A percentile compares a stretch with the other conserved stretches of the same genome.
Conservation (phyloP, 306 rosid species). For the Canavalia gladiata region DNA sequence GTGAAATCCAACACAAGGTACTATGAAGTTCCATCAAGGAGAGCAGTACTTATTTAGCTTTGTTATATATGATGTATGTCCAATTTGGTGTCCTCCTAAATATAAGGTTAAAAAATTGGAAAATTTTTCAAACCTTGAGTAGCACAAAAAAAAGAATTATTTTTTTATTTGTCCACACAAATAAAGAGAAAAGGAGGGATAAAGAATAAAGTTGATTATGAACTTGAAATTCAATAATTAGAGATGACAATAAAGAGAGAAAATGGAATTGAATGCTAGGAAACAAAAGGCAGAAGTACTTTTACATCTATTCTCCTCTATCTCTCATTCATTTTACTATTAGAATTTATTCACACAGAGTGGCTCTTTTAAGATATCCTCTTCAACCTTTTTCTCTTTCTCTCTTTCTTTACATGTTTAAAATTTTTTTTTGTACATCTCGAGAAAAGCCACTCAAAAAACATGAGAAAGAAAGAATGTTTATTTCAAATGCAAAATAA, state of each 20-base stretch:
- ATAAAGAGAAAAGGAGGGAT: constrained; percentile 28
- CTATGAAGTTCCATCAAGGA: background rate
- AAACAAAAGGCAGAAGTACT: constrained; percentile 53
- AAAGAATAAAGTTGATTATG: constrained; percentile 55
- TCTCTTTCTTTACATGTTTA: background rate
- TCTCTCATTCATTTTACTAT: constrained; percentile 31
- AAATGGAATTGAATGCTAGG: constrained; percentile 61
- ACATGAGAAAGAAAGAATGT: background rate
- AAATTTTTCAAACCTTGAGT: background rate
- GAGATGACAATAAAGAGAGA: constrained; percentile 27
- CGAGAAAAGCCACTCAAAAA: constrained; percentile 29
- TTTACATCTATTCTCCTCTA: constrained; percentile 20
- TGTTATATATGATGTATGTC: background rate
- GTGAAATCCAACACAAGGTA: background rate
- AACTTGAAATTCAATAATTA: constrained; percentile 44
- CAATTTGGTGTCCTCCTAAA: background rate
- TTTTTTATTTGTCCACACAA: constrained; percentile 6
- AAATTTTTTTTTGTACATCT: no score
- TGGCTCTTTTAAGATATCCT: constrained; percentile 55
- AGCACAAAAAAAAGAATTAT: constrained; percentile 49
- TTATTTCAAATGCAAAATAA: background rate
- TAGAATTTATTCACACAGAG: constrained; percentile 52
- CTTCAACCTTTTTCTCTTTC: constrained; percentile 39
- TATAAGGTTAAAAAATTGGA: background rate
- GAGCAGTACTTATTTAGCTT: background rate